Percentiles rank a stretch among this genome's conserved stretches.
phyloP scores from a whole-genome alignment of 192 early-diverging fungal genomes.

The Gaertneriomyces semiglobifer region DNA sequence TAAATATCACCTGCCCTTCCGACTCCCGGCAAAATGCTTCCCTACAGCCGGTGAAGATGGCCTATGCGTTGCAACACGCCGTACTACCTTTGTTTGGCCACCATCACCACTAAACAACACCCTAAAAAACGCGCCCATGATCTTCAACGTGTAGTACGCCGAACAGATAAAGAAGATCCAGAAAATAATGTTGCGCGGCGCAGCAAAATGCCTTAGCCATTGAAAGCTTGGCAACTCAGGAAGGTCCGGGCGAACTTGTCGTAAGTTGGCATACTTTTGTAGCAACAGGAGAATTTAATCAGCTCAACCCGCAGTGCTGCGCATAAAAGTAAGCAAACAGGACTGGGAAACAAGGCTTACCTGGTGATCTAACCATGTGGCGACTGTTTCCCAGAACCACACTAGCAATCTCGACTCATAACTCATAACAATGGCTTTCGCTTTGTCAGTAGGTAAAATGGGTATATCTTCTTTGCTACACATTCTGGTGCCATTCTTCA shows the following conservation, averaged over 20 bases:
- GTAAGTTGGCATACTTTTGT: conserved; percentile 19
- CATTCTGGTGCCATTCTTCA: conserved; percentile 16
- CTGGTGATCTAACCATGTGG: conserved; percentile 18
- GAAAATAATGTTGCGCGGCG: conserved; percentile 13
- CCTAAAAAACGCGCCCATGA: neutral
- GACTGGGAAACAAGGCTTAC: conserved; percentile 7
- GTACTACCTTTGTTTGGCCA: no score
- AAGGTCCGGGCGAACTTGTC: conserved; percentile 11
- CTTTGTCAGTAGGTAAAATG: conserved; percentile 15
- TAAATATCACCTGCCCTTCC: no score
- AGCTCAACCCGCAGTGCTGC: neutral
- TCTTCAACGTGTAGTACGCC: neutral
- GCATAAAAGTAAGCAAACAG: neutral
- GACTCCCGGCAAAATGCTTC: no score
- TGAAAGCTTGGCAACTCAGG: conserved; percentile 18
- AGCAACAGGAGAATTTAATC: neutral
- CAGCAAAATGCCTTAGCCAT: conserved; percentile 28
- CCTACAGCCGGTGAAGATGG: no score
- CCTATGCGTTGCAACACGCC: no score
- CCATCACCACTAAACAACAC: no score
- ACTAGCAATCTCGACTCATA: conserved; percentile 16
- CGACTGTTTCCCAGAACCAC: conserved; percentile 15
- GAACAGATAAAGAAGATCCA: neutral
- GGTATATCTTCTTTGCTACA: conserved; percentile 21
- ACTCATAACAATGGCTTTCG: conserved; percentile 7